Conservation (phyloP, 179 eudicot genomes). For the Drosera spatulata region DNA sequence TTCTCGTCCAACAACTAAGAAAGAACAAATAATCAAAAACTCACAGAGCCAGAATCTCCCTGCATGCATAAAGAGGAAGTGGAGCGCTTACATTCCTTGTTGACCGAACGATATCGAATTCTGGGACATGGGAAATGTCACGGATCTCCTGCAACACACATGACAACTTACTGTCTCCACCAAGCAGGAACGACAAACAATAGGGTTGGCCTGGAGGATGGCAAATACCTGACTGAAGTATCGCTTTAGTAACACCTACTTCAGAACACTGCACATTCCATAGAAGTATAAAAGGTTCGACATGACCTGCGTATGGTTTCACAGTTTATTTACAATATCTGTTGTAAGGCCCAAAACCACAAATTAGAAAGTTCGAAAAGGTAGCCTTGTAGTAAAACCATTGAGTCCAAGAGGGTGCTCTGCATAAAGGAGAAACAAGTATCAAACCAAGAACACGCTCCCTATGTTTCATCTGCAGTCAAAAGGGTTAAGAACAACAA, state of each 20-base stretch:
- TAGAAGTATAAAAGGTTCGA: constrained; percentile 78
- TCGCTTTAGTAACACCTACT: constrained; percentile 74
- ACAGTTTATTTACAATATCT: too few relatives aligned
- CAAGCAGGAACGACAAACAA: too few relatives aligned
- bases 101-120: too few relatives aligned
- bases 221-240: constrained; percentile 80
- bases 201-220: too few relatives aligned
- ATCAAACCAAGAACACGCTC: constrained; percentile 94
- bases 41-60: too few relatives aligned
- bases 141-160: too few relatives aligned
- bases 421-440: constrained; percentile 88
- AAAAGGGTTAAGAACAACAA: constrained; percentile 11
- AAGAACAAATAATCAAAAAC: background rate
- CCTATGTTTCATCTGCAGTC: constrained; percentile 56
- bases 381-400: constrained; percentile 88
- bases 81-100: too few relatives aligned
- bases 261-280: constrained; percentile 79
- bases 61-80: too few relatives aligned
- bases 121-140: too few relatives aligned
- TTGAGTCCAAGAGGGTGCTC: constrained; percentile 91
- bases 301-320: constrained; percentile 42
- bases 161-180: too few relatives aligned
- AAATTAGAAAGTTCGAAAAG: background rate
- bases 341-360: background rate
- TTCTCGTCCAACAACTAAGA: constrained; percentile 81